A percentile compares a stretch with the other conserved stretches of the same genome.
These are phyloP conservation scores for Plasmodium malariae DNA, from an alignment of 169 alveolate species.

Conservation along the genomic window DNA sequence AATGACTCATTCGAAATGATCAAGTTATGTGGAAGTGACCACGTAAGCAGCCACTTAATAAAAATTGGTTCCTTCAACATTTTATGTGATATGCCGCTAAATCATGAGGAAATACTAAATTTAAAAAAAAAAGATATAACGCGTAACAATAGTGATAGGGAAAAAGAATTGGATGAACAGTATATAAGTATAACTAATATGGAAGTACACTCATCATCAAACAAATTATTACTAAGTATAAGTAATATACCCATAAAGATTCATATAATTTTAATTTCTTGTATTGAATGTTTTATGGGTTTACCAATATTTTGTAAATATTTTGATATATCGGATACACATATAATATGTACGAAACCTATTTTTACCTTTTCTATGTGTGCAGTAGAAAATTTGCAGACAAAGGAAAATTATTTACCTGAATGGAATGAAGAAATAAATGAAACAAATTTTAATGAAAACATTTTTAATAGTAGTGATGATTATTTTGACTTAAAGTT, in stretches of 20 bases:
- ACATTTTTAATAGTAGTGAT: slow-evolving; percentile 10
- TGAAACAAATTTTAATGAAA: neutral
- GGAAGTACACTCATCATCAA: slow-evolving; percentile 17
- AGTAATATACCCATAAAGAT: slow-evolving; percentile 63
- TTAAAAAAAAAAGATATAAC: slow-evolving; percentile 12
- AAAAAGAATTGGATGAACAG: neutral
- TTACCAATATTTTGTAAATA: slow-evolving; percentile 71
- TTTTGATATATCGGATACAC: slow-evolving; percentile 67
- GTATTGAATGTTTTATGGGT: slow-evolving; percentile 66
- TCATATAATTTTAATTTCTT: slow-evolving; percentile 72
- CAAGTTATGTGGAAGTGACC: slow-evolving; percentile 30
- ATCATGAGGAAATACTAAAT: slow-evolving; percentile 40
- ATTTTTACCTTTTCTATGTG: slow-evolving; percentile 45
- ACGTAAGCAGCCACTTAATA: slow-evolving; percentile 61
- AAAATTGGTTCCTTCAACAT: slow-evolving; percentile 61
- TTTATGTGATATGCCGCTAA: slow-evolving; percentile 60
- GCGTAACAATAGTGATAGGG: neutral
- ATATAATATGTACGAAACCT: slow-evolving; percentile 45
- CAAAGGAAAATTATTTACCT: slow-evolving; percentile 52
- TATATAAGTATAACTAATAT: slow-evolving; percentile 46
- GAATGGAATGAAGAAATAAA: slow-evolving; percentile 29
- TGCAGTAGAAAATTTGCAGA: slow-evolving; percentile 60
- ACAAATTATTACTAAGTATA: slow-evolving; percentile 43
- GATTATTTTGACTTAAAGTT: slow-evolving; percentile 46
- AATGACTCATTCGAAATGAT: slow-evolving; percentile 48